Conservation (phyloP, 2,329 filamentous ascomycete genomes). For the Chrysoporthe puriensis region DNA sequence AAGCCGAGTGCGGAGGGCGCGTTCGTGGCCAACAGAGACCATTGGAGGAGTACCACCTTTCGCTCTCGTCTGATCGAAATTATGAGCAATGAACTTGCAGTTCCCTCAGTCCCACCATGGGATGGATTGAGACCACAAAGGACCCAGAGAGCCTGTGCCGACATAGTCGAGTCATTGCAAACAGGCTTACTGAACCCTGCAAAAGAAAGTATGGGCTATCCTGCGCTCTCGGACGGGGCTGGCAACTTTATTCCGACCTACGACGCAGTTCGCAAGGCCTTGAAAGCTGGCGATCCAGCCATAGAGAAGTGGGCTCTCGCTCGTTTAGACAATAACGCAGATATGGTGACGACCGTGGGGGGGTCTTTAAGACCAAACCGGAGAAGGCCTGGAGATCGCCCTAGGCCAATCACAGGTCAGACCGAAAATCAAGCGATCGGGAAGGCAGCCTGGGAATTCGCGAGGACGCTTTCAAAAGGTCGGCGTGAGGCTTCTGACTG, state of each 20-base stretch:
- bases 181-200: background rate
- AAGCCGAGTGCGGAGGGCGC: too few species aligned
- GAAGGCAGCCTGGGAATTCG: background rate
- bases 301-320: too few species aligned
- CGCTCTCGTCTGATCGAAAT: background rate
- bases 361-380: too few species aligned
- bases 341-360: too few species aligned
- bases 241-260: background rate
- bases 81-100: background rate
- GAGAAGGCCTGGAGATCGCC: too few species aligned
- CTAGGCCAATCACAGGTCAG: too few species aligned
- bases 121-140: background rate
- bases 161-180: background rate
- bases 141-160: background rate
- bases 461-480: too few species aligned
- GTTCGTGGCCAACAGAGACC: too few species aligned
- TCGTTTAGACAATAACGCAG: too few species aligned
- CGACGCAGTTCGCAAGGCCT: background rate
- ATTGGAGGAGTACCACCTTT: background rate
- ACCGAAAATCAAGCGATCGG: background rate
- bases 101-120: background rate
- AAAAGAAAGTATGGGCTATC: background rate
- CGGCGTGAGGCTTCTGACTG: too few species aligned
- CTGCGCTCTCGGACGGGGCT: background rate
- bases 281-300: background rate